Conservation (phyloP, 768 basidiomycete species). For the Coprinellus aureogranulatus region DNA sequence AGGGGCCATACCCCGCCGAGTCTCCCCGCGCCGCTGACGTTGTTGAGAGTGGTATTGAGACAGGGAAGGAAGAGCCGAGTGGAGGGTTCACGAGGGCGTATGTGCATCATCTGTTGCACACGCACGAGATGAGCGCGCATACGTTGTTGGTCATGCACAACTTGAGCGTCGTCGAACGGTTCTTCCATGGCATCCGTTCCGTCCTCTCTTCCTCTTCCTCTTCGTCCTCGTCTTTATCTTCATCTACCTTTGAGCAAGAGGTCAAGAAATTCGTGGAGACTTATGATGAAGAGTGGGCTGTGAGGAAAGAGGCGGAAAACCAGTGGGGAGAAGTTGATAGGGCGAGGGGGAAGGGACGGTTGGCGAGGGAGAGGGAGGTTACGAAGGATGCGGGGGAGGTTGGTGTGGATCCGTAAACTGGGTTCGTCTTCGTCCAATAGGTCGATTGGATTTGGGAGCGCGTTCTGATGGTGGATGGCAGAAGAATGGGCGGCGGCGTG, state of each 20-base stretch:
- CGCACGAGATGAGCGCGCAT: slow-evolving; percentile 90
- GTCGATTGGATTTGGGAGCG: too few species aligned
- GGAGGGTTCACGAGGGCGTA: slow-evolving; percentile 58
- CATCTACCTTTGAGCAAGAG: slow-evolving; percentile 38
- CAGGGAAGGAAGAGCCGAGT: slow-evolving; percentile 15
- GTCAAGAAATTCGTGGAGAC: slow-evolving; percentile 45
- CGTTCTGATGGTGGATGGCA: too few species aligned
- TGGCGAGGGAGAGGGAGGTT: slow-evolving; percentile 51
- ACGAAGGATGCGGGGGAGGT: background rate
- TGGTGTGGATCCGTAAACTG: too few species aligned
- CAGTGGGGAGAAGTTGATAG: slow-evolving; percentile 67
- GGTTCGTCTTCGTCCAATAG: too few species aligned
- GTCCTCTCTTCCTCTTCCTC: slow-evolving; percentile 20
- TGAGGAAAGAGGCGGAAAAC: slow-evolving; percentile 52
- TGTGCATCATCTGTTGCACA: slow-evolving; percentile 79
- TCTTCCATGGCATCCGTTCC: slow-evolving; percentile 58
- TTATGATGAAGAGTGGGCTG: slow-evolving; percentile 48
- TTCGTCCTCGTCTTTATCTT: slow-evolving; percentile 25
- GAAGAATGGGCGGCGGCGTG: too few species aligned
- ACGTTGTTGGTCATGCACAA: slow-evolving; percentile 76
- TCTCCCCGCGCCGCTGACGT: background rate
- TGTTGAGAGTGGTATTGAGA: slow-evolving; percentile 1
- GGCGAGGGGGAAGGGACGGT: slow-evolving; percentile 72
- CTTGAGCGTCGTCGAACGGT: slow-evolving; percentile 59
- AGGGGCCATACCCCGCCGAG: too few species aligned